A percentile compares a stretch with the other conserved stretches of the same genome.
phyloP scores from a whole-genome alignment of 2,329 filamentous ascomycete genomes.

The Diaporthe sp. region DNA sequence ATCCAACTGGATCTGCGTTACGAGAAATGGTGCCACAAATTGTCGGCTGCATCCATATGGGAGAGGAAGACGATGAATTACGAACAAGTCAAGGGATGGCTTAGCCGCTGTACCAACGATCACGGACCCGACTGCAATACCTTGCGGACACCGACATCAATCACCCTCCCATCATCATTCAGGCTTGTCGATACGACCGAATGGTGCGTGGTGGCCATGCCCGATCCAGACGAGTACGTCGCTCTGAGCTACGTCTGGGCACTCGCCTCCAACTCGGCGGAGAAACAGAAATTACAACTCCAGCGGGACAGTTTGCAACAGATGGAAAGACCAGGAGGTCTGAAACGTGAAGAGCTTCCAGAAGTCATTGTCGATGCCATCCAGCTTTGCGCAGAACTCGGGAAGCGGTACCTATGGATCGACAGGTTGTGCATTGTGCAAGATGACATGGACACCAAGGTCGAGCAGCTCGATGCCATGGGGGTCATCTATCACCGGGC shows the following conservation, averaged over 20 bases:
- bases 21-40: neutral
- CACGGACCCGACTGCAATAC: neutral
- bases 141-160: neutral
- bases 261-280: neutral
- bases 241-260: neutral
- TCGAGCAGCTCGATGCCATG: neutral
- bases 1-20: neutral
- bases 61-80: neutral
- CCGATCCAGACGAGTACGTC: neutral
- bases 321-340: neutral
- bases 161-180: neutral
- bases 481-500: neutral
- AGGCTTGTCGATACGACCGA: neutral
- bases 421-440: neutral
- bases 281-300: neutral
- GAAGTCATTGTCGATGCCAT: neutral
- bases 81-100: neutral
- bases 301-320: neutral
- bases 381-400: neutral
- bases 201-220: neutral
- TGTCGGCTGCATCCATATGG: neutral
- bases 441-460: neutral
- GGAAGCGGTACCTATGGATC: neutral
- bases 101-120: neutral
- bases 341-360: neutral